phyloP scores from a whole-genome alignment of 1,139 yeast species.

The Kodamaea derodonti region DNA sequence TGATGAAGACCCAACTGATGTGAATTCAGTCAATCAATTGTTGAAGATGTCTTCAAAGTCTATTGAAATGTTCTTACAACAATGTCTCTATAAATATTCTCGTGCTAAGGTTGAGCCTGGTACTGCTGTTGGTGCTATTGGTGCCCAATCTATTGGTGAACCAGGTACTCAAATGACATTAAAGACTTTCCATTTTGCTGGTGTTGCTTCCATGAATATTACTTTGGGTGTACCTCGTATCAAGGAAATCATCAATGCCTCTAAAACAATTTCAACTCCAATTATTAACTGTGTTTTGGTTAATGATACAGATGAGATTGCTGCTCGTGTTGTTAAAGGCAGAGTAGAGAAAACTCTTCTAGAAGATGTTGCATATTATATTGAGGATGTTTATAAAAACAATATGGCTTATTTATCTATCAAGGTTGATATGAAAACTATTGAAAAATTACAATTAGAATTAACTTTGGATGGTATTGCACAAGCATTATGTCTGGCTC shows the following conservation, averaged over 20 bases:
- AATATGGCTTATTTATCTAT: constrained; percentile 76
- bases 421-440: constrained; percentile 77
- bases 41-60: constrained; percentile 62
- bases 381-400: constrained; percentile 91
- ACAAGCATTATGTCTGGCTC: constrained; percentile 75
- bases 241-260: constrained; percentile 96
- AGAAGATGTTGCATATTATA: constrained; percentile 80
- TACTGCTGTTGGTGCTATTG: constrained; percentile 98
- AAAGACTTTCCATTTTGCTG: constrained; percentile 99
- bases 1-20: constrained; percentile 44
- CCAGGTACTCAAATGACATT: constrained; percentile 99
- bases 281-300: constrained; percentile 93
- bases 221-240: constrained; percentile 99
- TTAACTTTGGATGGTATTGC: constrained; percentile 83
- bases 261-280: constrained; percentile 93
- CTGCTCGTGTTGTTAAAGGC: constrained; percentile 98
- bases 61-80: constrained; percentile 65
- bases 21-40: constrained; percentile 65
- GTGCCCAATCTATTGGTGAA: constrained; percentile 98
- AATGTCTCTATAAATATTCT: constrained; percentile 78
- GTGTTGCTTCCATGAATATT: constrained; percentile 98
- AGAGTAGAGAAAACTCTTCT: constrained; percentile 89
- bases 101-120: constrained; percentile 97
- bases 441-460: constrained; percentile 87
- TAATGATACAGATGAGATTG: constrained; percentile 91